Evolutionary conservation across 441 rosid species (phyloP).

Genomic region (Mallotus japonicus): DNA sequence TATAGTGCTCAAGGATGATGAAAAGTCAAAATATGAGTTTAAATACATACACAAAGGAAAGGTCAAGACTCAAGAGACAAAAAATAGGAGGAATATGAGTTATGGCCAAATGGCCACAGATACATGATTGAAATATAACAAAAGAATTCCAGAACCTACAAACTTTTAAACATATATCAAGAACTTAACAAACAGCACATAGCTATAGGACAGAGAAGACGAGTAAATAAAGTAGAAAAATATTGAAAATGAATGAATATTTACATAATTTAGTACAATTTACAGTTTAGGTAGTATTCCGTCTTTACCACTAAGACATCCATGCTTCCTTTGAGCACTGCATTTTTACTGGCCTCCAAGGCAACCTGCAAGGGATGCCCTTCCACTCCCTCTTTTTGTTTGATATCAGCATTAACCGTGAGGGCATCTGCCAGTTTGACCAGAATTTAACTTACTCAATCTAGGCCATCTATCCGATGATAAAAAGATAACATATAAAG

Average conservation of each 20-base stretch:
- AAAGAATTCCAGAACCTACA: neutral
- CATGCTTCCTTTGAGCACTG: slow-evolving; percentile 85
- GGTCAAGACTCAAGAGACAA: neutral
- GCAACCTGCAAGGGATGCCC: slow-evolving; percentile 58
- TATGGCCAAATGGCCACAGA: slow-evolving; percentile 2
- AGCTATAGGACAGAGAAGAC: neutral
- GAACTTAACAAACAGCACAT: neutral
- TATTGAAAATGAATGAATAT: neutral
- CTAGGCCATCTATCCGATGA: neutral
- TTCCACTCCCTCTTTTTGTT: slow-evolving; percentile 50
- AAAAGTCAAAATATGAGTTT: neutral
- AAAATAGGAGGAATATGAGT: neutral
- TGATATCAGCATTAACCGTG: slow-evolving; percentile 39
- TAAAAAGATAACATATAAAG: neutral
- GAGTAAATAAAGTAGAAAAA: neutral
- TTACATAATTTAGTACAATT: neutral
- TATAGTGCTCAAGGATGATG: neutral
- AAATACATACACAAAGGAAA: neutral
- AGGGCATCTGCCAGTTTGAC: slow-evolving; percentile 59
- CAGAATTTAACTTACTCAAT: slow-evolving; percentile 18
- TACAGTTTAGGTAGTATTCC: slow-evolving; percentile 9
- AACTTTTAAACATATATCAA: neutral
- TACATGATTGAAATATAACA: neutral
- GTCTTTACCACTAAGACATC: slow-evolving; percentile 68
- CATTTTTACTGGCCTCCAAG: slow-evolving; percentile 69